phyloP scores from a whole-genome alignment of 2,329 filamentous ascomycete species.

The Juglanconis sp. region DNA sequence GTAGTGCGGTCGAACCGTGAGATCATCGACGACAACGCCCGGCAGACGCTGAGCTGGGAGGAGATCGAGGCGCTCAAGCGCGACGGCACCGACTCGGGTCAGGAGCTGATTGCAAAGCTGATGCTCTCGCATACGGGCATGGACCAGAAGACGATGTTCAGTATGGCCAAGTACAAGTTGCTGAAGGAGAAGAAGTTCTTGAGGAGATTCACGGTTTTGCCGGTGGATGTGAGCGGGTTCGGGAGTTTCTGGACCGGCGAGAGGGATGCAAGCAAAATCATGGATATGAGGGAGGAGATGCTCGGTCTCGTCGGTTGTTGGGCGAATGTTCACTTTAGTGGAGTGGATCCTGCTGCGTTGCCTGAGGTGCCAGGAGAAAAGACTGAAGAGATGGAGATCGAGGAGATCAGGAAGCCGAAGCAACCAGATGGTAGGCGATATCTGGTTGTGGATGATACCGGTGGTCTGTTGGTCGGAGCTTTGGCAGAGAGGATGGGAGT shows the following conservation, averaged over 20 bases:
- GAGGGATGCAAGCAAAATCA: conserved; percentile 73
- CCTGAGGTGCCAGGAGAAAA: conserved; percentile 19
- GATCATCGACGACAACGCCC: conserved; percentile 57
- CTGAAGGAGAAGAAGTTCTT: conserved; percentile 94
- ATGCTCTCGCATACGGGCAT: conserved; percentile 84
- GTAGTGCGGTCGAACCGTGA: conserved; percentile 56
- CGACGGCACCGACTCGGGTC: conserved; percentile 73
- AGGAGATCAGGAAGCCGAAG: conserved; percentile 22
- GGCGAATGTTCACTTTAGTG: conserved; percentile 82
- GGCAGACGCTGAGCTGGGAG: conserved; percentile 74
- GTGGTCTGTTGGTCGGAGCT: conserved; percentile 75
- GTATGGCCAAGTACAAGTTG: conserved; percentile 91
- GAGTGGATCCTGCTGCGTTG: conserved; percentile 26
- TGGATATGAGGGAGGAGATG: conserved; percentile 84
- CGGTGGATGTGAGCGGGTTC: conserved; percentile 74
- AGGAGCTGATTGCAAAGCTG: conserved; percentile 89
- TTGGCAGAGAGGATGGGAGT: conserved; percentile 88
- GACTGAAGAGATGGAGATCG: conserved; percentile 24
- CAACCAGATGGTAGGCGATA: conserved; percentile 52
- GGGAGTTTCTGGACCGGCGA: conserved; percentile 76
- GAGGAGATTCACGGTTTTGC: conserved; percentile 78
- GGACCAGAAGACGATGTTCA: conserved; percentile 92
- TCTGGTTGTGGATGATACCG: conserved; percentile 83
- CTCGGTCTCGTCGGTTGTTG: conserved; percentile 80
- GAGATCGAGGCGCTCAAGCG: conserved; percentile 74